Evolutionary conservation across 2,329 filamentous ascomycete genomes (phyloP).

Genomic region (Ophiobolus disseminans): DNA sequence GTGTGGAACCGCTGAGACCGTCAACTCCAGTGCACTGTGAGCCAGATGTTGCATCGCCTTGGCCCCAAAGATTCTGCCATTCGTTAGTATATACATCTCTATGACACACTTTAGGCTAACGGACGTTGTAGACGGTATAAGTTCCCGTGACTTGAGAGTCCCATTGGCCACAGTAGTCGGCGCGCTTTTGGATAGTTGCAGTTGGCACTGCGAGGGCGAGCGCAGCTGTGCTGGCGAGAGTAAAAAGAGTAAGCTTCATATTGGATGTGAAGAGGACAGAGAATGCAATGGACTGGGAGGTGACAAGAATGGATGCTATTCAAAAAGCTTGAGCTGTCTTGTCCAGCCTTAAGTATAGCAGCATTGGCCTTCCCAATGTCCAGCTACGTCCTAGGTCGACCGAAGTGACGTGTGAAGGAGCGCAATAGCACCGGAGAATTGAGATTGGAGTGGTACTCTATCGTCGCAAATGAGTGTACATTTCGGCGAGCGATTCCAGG

Average conservation of each 20-base stretch:
- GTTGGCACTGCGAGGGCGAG: constrained; percentile 38
- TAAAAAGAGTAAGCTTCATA: constrained; percentile 40
- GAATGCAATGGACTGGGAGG: background rate
- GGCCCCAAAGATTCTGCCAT: constrained; percentile 53
- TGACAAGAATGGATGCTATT: background rate
- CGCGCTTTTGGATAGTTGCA: constrained; percentile 37
- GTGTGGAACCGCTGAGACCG: constrained; percentile 43
- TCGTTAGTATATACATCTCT: background rate
- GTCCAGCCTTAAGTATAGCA: background rate
- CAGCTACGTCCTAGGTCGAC: background rate
- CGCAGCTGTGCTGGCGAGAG: constrained; percentile 36
- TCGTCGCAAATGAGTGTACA: constrained; percentile 12
- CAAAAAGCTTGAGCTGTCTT: background rate
- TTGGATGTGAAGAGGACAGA: constrained; percentile 3
- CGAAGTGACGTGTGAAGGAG: background rate
- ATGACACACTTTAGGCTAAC: background rate
- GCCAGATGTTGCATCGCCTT: constrained; percentile 50
- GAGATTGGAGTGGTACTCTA: constrained; percentile 3
- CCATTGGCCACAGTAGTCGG: constrained; percentile 45
- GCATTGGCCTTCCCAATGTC: background rate
- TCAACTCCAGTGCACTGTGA: constrained; percentile 56
- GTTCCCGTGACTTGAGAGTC: constrained; percentile 32
- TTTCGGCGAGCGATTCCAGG: constrained; percentile 10
- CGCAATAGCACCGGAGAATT: background rate
- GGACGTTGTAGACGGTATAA: constrained; percentile 45